Base-by-base conservation (phyloP, 1,139 yeast species). In the Fermentozyma sake region DNA sequence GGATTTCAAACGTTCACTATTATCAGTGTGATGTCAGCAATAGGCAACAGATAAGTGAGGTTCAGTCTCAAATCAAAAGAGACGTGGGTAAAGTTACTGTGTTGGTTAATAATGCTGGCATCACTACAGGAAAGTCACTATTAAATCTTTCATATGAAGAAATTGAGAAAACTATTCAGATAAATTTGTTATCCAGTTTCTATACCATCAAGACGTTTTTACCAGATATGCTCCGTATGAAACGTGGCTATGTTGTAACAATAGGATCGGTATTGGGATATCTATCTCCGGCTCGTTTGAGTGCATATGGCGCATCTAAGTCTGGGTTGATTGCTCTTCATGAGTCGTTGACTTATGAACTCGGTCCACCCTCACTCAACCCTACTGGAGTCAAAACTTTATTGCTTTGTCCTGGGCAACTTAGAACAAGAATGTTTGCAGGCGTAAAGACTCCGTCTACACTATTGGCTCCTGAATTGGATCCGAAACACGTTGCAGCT, bases 291-390 rank as follows among this genome's bases (percentile, higher is more conserved):
- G 91, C 95, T 5, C 61, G 79, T 18, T 61, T 85, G 31, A 73
- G 83, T 40, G 84, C 84, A 0, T 89, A 89, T 45, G 95, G 96
- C 0, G 95, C 96, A 0, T 74, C 94, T 6, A 89, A 89, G 52
- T 80, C 95, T 0, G 96, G 95, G 0, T 54, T 85, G 16, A 71
- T 89, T 29, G 87, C 93, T 0, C 58, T 87, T 24, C 96, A 89
- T 49, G 95, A 85, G 47, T 78, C 91, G 1, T 58, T 89, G 21
- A 76, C 86, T 0, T 75, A 76, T 39, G 94, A 84, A 48, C 50
- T 85, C 20, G 79, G 79, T 0, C 61, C 72, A 1, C 79, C 79
- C 0, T 55, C 69, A 4, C 39, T 65, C 20, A 58, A 55, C 30
- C 51, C 56, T 1, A 55, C 58, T 5, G 84, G 85, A 2, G 71